Conservation (phyloP, 169 alveolate genomes). For the Babesia ovata region DNA sequence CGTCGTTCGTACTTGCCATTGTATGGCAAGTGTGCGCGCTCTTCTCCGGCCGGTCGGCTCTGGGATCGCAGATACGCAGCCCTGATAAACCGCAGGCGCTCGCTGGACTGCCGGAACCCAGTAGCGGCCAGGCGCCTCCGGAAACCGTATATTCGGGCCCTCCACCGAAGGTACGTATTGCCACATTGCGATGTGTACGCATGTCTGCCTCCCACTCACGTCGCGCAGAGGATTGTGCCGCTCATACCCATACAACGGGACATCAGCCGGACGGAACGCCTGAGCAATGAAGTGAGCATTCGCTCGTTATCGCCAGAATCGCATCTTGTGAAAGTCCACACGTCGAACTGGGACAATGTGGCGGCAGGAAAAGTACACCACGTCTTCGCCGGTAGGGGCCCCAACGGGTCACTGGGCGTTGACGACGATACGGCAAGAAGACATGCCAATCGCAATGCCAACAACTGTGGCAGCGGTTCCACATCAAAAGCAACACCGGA, state of each 20-base stretch:
- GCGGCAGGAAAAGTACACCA: constrained; percentile 32
- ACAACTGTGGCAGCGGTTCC: background rate
- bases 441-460: constrained; percentile 9
- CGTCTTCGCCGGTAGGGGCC: constrained; percentile 47
- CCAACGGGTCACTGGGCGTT: constrained; percentile 63
- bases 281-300: background rate
- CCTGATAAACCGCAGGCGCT: background rate
- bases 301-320: background rate
- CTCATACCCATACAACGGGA: constrained; percentile 20
- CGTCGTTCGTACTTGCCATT: constrained; percentile 17
- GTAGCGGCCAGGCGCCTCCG: background rate
- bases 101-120: background rate
- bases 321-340: constrained; percentile 5
- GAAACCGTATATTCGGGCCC: constrained; percentile 6
- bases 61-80: background rate
- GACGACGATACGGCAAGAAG: background rate
- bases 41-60: background rate
- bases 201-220: background rate
- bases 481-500: too few relatives aligned
- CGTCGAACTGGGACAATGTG: constrained; percentile 40
- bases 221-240: constrained; percentile 13
- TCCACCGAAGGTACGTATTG: constrained; percentile 19
- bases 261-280: background rate
- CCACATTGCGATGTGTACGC: constrained; percentile 3
- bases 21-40: constrained; percentile 24